phyloP scores from a whole-genome alignment of 2,329 filamentous ascomycete genomes.

The Tympanopsis confertula region DNA sequence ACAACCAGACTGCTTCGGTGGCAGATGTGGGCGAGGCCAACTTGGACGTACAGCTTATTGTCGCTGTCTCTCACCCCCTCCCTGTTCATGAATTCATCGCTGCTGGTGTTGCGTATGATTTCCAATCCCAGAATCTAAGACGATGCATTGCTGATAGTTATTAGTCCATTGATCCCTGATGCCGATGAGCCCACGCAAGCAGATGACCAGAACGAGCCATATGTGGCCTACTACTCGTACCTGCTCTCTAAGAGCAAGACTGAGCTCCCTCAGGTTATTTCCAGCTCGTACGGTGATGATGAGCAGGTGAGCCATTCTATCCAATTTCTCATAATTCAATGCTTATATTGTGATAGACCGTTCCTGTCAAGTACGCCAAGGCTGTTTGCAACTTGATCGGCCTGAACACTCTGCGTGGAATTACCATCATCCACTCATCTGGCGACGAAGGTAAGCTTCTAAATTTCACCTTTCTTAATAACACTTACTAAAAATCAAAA shows the following conservation, averaged over 20 bases:
- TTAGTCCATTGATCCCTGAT: slow-evolving; percentile 21
- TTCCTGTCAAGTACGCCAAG: slow-evolving; percentile 46
- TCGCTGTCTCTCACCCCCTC: slow-evolving; percentile 2
- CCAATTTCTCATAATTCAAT: too few relatives aligned
- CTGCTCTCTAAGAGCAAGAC: slow-evolving; percentile 39
- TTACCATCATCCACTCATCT: slow-evolving; percentile 53
- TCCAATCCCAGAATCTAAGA: slow-evolving; percentile 37
- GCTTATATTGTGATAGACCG: too few relatives aligned
- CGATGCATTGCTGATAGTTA: slow-evolving; percentile 42
- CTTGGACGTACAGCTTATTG: slow-evolving; percentile 4
- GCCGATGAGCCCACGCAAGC: slow-evolving; percentile 9
- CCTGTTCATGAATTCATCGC: background rate
- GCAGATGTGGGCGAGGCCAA: background rate
- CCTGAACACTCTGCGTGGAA: slow-evolving; percentile 53
- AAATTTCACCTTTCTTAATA: too few relatives aligned
- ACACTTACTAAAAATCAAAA: too few relatives aligned
- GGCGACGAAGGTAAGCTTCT: slow-evolving; percentile 54
- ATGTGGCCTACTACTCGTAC: slow-evolving; percentile 49
- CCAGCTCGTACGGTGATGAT: slow-evolving; percentile 60
- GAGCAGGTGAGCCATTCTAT: slow-evolving; percentile 44
- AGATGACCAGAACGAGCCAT: slow-evolving; percentile 51
- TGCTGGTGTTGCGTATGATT: slow-evolving; percentile 5
- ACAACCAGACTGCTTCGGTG: slow-evolving; percentile 2
- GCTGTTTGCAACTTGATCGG: slow-evolving; percentile 51
- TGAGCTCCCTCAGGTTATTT: slow-evolving; percentile 49